Percentiles rank a stretch among this genome's conserved stretches.
Evolutionary conservation across 441 rosid species (phyloP).

Genomic region (Lepidium campestre): DNA sequence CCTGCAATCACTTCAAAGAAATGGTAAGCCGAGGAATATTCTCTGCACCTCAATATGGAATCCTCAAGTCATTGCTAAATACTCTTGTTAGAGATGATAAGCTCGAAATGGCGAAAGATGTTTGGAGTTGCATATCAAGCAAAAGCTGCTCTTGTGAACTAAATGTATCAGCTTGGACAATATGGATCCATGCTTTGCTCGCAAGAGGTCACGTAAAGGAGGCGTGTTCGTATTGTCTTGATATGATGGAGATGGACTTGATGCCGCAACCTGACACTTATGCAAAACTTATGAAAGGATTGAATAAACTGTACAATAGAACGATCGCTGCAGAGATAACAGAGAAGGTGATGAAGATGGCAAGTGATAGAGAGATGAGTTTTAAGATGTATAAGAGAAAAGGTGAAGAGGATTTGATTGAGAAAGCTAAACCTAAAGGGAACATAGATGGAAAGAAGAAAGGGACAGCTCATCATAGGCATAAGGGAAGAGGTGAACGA

Average conservation of each 20-base stretch:
- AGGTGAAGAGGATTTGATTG: conserved; percentile 77
- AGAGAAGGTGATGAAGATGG: conserved; percentile 88
- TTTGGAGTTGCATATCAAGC: conserved; percentile 60
- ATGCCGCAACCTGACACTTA: conserved; percentile 92
- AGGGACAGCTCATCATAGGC: conserved; percentile 37
- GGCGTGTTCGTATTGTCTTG: conserved; percentile 79
- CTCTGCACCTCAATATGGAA: conserved; percentile 70
- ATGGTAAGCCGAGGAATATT: conserved; percentile 77
- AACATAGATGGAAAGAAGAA: conserved; percentile 70
- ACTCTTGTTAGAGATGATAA: conserved; percentile 64
- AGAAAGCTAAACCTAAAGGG: conserved; percentile 46
- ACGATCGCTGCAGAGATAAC: conserved; percentile 83
- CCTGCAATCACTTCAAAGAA: conserved; percentile 70
- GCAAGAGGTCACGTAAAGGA: conserved; percentile 75
- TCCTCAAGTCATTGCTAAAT: conserved; percentile 61
- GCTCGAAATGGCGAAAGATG: conserved; percentile 75
- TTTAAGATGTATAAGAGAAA: conserved; percentile 84
- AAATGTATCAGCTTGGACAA: conserved; percentile 82
- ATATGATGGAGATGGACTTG: conserved; percentile 77
- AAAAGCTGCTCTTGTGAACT: conserved; percentile 60
- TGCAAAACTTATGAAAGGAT: conserved; percentile 78
- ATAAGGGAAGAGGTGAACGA: conserved; percentile 16
- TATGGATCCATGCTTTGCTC: conserved; percentile 82
- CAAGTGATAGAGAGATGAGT: conserved; percentile 63
- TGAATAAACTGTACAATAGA: conserved; percentile 73